Evolutionary conservation across 2,329 filamentous ascomycete genomes (phyloP), one percentile per base, ranked within the genome.

Genomic region (Daldinia sp.): DNA sequence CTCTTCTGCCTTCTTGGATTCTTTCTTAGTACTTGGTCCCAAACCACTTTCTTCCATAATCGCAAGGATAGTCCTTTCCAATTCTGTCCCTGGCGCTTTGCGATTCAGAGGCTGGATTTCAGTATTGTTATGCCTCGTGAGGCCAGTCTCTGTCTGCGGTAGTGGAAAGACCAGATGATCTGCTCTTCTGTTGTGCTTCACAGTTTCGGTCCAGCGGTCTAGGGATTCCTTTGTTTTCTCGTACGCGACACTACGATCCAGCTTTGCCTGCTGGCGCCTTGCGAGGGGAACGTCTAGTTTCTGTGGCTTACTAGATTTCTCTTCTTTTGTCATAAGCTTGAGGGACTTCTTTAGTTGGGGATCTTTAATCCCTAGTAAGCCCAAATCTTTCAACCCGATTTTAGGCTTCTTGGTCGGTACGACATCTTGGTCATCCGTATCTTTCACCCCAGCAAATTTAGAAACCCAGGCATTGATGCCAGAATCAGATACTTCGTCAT

Each of bases 41-140:
- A 98, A 84, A 0, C 95, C 95, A 75, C 93, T 97, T 78, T 98
- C 92, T 75, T 94, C 90, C 81, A 98, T 90, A 74, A 98, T 98
- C 61, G 89, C 89, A 77, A 97, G 88, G 72, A 99, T 97, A 15
- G 92, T 91, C 69, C 87, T 88, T 80, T 98, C 96, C 10, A 98
- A 87, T 72, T 96, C 93, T 56, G 91, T 97, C 63, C 90, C 86
- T 0, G 93, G 85, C 0, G 91, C 89, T 39, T 89, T 85, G 30
- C 86, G 83, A 6, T 87, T 88, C 2, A 92, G 81, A 5, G 93
- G 88, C 41, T 87, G 85, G 44, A 92, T 87, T 75, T 90, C 89
- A 23, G 86, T 89, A 65, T 85, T 88, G 72, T 87, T 82, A 23
- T 90, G 81, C 20, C 89, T 88, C 30, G 85, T 86, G 60, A 82